Base-by-base conservation (phyloP, 2,329 filamentous ascomycete species). In the Sporothrix schenckii region DNA sequence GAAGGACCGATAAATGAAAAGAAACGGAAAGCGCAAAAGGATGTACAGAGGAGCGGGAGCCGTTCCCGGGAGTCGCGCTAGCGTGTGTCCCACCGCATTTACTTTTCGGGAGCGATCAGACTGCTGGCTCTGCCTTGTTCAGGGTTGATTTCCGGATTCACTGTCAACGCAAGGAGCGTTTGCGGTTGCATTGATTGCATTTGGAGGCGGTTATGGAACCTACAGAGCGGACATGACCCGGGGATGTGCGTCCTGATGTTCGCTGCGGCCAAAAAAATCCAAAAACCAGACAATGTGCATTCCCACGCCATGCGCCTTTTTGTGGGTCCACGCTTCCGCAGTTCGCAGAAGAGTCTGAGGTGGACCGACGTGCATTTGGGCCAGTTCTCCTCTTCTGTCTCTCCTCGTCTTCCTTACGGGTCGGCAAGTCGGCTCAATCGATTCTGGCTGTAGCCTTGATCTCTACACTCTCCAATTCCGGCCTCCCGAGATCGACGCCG, bases 261-360 rank as follows among this genome's bases (percentile, higher is more conserved):
- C 14, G 30, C 5, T 54, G 3, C 27, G 27, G 27, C 27, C 27
- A 30, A 30, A 30, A 30, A 30, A 30, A 24, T 24, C 24, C 24
- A 24, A 24, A 24, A 24, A 24, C 24, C 24, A 24, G 24, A n/a
- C n/a, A n/a, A n/a, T n/a, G n/a, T n/a, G n/a, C 24, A 24, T 1
- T 24, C 24, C 24, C 27, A 11, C 50, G 50, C 50, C 50, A 47
- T 27, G 39, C 65, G 47, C 50, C 27, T 54, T 44, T 50, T 65
- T 65, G 47, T 69, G 68, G 58, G 58, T 21, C 68, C 30, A 7
- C 68, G 65, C 65, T 54, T 67, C 30, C 30, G 34, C 49, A 54
- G 50, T 27, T 44, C 21, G 65, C 49, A 66, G 53, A 34, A 19
- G 47, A 39, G 19, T 53, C 30, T 49, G 41, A 52, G 63, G 24